phyloP scores from a whole-genome alignment of 139 green algal genomes.

The Gonium pectorale region DNA sequence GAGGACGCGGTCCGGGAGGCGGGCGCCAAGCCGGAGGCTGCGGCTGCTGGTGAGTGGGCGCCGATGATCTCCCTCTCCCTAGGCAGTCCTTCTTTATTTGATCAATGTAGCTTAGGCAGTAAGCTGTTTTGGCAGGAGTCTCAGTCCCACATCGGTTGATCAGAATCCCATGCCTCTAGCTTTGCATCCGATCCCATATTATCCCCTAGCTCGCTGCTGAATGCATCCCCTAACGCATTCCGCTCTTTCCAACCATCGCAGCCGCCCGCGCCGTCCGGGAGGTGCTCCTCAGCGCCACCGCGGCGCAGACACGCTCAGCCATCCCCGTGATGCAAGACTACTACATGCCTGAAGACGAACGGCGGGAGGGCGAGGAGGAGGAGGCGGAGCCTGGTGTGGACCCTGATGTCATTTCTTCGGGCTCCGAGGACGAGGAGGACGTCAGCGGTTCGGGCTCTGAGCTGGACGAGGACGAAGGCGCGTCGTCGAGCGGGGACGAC shows the following conservation, averaged over 20 bases:
- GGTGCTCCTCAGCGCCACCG: constrained; percentile 60
- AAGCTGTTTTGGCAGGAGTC: no score
- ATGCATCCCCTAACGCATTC: no score
- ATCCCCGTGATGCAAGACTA: constrained; percentile 80
- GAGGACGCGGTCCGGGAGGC: constrained; percentile 64
- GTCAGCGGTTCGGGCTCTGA: constrained; percentile 49
- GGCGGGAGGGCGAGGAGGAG: constrained; percentile 10
- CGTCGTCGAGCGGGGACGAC: no score
- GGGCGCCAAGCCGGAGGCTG: constrained; percentile 58
- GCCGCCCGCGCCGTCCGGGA: constrained; percentile 63
- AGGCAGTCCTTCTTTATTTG: not conserved
- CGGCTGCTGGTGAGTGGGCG: constrained; percentile 51
- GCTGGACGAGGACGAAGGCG: constrained; percentile 38
- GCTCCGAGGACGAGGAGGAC: constrained; percentile 44
- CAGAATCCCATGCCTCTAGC: no score
- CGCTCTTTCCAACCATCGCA: not conserved
- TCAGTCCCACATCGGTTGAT: no score
- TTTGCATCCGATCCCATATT: no score
- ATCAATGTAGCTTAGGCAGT: no score
- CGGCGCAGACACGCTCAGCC: constrained; percentile 61
- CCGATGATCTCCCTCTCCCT: not conserved
- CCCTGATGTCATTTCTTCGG: constrained; percentile 11
- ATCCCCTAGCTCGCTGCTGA: no score
- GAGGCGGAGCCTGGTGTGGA: constrained; percentile 15
- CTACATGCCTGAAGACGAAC: constrained; percentile 78